Evolutionary conservation across 495 filamentous ascomycete species (phyloP).

Genomic region (Filosporella fistucella): DNA sequence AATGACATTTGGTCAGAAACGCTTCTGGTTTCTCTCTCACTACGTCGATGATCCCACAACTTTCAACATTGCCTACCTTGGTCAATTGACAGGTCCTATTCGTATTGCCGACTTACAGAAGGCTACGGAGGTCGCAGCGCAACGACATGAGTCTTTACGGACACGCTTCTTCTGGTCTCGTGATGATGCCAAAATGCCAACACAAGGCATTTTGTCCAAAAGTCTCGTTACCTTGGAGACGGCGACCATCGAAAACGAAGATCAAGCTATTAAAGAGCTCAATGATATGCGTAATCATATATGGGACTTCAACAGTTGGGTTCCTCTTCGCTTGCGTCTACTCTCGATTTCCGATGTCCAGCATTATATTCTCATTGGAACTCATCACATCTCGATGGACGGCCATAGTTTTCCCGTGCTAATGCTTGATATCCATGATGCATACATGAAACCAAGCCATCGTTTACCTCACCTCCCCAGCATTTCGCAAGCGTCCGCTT

Average conservation of each 20-base stretch:
- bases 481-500: conserved; percentile 10
- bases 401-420: conserved; percentile 36
- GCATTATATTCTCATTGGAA: conserved; percentile 21
- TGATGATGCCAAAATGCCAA: conserved; percentile 2
- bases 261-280: neutral
- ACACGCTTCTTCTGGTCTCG: conserved; percentile 11
- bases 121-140: conserved; percentile 7
- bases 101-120: neutral
- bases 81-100: neutral
- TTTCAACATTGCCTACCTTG: neutral
- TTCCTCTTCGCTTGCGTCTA: conserved; percentile 8
- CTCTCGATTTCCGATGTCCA: conserved; percentile 4
- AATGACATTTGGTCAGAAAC: conserved; percentile 36
- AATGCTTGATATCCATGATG: conserved; percentile 30
- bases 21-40: conserved; percentile 42
- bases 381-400: conserved; percentile 44
- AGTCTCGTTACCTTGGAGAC: conserved; percentile 4
- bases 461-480: neutral
- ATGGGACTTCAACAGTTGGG: neutral
- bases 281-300: neutral
- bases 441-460: conserved; percentile 25
- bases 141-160: conserved; percentile 10
- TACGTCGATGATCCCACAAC: conserved; percentile 30
- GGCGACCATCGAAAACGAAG: conserved; percentile 10
- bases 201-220: conserved; percentile 12